Base-by-base conservation (phyloP, 495 filamentous ascomycete species). In the Penicillium manginii region DNA sequence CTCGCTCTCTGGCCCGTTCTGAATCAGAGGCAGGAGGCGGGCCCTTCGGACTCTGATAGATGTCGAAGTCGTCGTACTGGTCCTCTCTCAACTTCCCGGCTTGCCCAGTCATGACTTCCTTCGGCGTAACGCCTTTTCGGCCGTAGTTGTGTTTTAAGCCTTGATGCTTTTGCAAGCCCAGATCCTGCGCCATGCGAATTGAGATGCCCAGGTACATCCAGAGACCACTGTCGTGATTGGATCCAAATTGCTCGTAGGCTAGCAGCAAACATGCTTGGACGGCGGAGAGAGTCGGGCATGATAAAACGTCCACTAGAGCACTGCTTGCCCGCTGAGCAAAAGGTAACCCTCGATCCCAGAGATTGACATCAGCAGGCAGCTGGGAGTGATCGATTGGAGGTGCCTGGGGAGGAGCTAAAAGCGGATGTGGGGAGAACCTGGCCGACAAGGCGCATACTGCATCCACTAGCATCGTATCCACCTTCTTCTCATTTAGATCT, bases 121-220 rank as follows among this genome's bases (percentile, higher is more conserved):
- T 84, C 4, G 83, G 81, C 0, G 76, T 81, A 4, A 83, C 78
- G 9, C 83, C 83, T 26, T 66, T 73, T 18, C 69, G 80, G 4
- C 88, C 88, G 56, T 80, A 80, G 58, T 86, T 85, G 60, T 88
- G 86, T 64, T 84, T 88, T 54, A 89, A 80, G 0, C 91, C 91
- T 58, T 90, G 88, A 29, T 86, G 72, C 49, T 91, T 93, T 59
- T 91, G 89, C 62, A 96, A 79, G 3, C 91, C 91, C 4, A 96
- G 79, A 67, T 96, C 91, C 54, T 92, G 84, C 0, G 89, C 89
- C 89, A 96, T 92, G 23, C 91, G 83, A 61, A 96, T 93, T 0
- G 90, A 86, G 56, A 91, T 86, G 1, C 91, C 91, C 15, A 93
- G 75, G 61, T 92, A 93, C 90, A 93, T 93, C 91, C 91, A 96